Percentiles rank a stretch among this genome's conserved stretches.
These are phyloP conservation scores for Russula griseocarnosa DNA, from an alignment of 768 basidiomycete genomes.

Conservation along the genomic window DNA sequence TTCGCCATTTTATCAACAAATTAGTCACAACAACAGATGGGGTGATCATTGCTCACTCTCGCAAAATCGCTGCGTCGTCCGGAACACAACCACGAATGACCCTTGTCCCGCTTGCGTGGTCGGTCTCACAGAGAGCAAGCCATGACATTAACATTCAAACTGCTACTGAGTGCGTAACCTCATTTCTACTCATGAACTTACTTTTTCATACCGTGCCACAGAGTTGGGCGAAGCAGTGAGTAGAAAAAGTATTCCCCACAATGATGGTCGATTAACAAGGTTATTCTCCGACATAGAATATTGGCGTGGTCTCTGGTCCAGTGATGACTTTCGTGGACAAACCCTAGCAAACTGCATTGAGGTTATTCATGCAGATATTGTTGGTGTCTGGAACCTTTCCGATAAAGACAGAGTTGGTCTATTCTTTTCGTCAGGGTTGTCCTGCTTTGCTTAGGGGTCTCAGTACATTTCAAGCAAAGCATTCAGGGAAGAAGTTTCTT, in stretches of 20 bases:
- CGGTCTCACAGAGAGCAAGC: slow-evolving; percentile 13
- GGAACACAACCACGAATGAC: neutral
- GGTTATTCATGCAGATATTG: too few species aligned
- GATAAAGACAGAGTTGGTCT: too few species aligned
- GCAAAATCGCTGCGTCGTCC: neutral
- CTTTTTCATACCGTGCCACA: neutral
- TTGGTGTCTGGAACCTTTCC: too few species aligned
- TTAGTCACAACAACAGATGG: neutral
- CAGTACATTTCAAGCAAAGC: neutral
- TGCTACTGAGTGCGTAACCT: slow-evolving; percentile 8
- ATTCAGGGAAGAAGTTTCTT: neutral
- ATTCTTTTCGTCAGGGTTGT: too few species aligned
- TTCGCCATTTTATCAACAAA: neutral
- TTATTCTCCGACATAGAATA: neutral
- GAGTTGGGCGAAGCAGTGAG: slow-evolving; percentile 18
- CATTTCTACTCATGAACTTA: neutral
- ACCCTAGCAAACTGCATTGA: neutral
- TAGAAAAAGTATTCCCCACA: neutral
- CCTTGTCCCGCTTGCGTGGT: slow-evolving; percentile 12
- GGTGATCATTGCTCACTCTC: neutral
- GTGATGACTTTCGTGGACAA: neutral
- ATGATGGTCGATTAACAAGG: neutral
- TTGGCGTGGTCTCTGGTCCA: slow-evolving; percentile 8
- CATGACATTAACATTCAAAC: neutral
- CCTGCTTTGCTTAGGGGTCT: neutral